phyloP scores from a whole-genome alignment of 495 filamentous ascomycete species.

The Penicillium verhagenii region DNA sequence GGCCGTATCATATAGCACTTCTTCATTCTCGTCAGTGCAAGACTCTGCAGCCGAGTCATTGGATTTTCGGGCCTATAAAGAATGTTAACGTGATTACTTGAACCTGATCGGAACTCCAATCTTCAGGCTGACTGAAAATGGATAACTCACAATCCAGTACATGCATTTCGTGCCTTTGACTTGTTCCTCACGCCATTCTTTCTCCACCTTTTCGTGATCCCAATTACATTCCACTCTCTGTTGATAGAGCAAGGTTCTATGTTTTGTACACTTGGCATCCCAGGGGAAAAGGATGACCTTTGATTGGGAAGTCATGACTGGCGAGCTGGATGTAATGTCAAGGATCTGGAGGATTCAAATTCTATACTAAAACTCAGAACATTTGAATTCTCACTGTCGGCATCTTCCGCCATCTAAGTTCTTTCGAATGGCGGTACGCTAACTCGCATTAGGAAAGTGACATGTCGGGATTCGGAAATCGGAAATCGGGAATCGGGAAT shows the following conservation, averaged over 20 bases:
- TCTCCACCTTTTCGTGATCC: slow-evolving; percentile 22
- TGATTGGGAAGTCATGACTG: slow-evolving; percentile 28
- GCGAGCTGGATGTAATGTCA: background rate
- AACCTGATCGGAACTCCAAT: too few species aligned
- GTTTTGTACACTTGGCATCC: slow-evolving; percentile 19
- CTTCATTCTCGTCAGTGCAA: background rate
- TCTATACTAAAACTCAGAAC: background rate
- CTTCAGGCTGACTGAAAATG: background rate
- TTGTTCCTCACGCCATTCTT: slow-evolving; percentile 19
- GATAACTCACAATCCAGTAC: slow-evolving; percentile 30
- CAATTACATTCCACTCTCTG: slow-evolving; percentile 28
- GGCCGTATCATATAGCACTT: slow-evolving; percentile 25
- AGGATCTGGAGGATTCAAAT: background rate
- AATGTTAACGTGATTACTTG: background rate
- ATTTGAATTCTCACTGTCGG: background rate
- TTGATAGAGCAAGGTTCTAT: slow-evolving; percentile 12
- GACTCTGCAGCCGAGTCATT: slow-evolving; percentile 10
- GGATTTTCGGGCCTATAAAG: slow-evolving; percentile 5
- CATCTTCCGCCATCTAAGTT: background rate
- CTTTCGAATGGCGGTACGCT: background rate
- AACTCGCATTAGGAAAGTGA: background rate
- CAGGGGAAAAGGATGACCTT: slow-evolving; percentile 21
- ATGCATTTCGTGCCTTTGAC: slow-evolving; percentile 24
- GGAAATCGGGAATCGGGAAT: too few species aligned
- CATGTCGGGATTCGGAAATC: background rate